These are phyloP conservation scores for Pythium apleroticum DNA, from an alignment of 352 stramenopile genomes.

Conservation along the genomic window DNA sequence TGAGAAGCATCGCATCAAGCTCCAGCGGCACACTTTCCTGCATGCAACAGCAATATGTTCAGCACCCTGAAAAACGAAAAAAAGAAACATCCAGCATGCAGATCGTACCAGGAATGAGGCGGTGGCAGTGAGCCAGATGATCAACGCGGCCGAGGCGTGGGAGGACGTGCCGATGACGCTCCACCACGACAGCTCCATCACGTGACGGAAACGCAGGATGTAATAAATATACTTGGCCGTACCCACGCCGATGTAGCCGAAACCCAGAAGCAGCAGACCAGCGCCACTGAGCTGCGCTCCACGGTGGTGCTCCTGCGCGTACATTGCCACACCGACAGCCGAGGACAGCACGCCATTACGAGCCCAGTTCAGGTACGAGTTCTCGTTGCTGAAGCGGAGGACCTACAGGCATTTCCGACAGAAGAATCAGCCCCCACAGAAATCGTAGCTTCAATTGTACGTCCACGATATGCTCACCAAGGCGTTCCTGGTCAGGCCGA, in stretches of 20 bases:
- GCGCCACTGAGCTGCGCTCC: slow-evolving; percentile 81
- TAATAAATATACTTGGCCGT: slow-evolving; percentile 91
- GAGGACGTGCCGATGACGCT: slow-evolving; percentile 84
- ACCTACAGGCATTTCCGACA: slow-evolving; percentile 33
- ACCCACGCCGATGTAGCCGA: slow-evolving; percentile 87
- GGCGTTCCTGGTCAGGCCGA: slow-evolving; percentile 35
- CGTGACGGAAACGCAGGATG: slow-evolving; percentile 83
- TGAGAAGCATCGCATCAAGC: slow-evolving; percentile 82
- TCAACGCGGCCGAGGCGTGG: slow-evolving; percentile 76
- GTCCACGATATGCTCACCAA: slow-evolving; percentile 22
- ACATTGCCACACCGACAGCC: slow-evolving; percentile 83
- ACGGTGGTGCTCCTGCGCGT: slow-evolving; percentile 86
- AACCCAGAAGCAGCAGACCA: slow-evolving; percentile 75
- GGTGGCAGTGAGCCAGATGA: slow-evolving; percentile 84
- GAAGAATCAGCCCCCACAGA: background rate
- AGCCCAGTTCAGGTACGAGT: slow-evolving; percentile 88
- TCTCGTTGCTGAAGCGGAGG: slow-evolving; percentile 86
- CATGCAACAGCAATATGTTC: no score
- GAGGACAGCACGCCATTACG: slow-evolving; percentile 84
- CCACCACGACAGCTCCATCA: slow-evolving; percentile 86
- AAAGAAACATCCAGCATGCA: background rate
- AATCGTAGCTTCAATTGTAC: background rate
- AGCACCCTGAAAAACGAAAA: no score
- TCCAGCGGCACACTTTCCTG: slow-evolving; percentile 86
- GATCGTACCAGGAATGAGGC: slow-evolving; percentile 78